Conservation (phyloP, 176 grass and related monocot species). For the Lolium perenne region DNA sequence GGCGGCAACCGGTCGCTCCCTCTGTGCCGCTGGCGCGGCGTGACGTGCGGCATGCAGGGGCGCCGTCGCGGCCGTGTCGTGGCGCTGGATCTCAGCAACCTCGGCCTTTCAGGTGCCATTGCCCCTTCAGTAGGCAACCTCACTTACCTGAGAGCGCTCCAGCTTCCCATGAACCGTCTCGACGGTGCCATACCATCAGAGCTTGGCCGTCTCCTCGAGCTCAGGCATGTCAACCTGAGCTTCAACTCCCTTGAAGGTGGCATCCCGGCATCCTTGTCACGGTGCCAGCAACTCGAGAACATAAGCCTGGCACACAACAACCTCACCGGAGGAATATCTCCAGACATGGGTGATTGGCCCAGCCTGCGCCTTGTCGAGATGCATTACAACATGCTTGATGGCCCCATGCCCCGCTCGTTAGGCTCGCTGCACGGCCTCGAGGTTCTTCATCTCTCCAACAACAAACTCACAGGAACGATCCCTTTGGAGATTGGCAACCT, state of each 20-base stretch:
- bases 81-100: slow-evolving; percentile 17
- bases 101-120: slow-evolving; percentile 24
- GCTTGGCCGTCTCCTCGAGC: slow-evolving; percentile 4
- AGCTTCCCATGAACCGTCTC: slow-evolving; percentile 24
- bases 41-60: slow-evolving; percentile 10
- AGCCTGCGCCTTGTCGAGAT: background rate
- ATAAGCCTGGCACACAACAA: slow-evolving; percentile 18
- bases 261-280: background rate
- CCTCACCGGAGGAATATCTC: slow-evolving; percentile 8
- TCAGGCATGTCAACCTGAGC: slow-evolving; percentile 15
- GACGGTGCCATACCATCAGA: slow-evolving; percentile 18
- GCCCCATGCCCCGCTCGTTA: background rate
- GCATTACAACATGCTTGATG: slow-evolving; percentile 20
- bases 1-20: slow-evolving; percentile 23
- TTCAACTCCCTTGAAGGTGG: slow-evolving; percentile 16
- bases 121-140: slow-evolving; percentile 26
- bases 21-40: slow-evolving; percentile 34
- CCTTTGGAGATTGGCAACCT: slow-evolving; percentile 31
- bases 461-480: background rate
- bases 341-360: slow-evolving; percentile 18
- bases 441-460: slow-evolving; percentile 20
- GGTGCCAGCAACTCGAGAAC: background rate
- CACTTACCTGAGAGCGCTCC: slow-evolving; percentile 26
- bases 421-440: background rate
- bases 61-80: background rate